phyloP scores from a whole-genome alignment of 257 asterid genomes.

The Solanum neorickii region DNA sequence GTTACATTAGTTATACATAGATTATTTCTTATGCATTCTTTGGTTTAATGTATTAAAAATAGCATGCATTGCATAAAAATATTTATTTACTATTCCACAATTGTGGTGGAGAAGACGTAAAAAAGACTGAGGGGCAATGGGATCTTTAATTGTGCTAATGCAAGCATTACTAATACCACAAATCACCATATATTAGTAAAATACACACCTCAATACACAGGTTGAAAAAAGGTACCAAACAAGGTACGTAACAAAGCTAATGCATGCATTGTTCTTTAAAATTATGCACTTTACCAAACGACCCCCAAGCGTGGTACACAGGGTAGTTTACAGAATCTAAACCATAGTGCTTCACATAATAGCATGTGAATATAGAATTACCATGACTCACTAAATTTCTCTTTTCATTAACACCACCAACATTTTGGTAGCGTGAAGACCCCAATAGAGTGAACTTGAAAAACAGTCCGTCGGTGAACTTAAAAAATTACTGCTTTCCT shows the following conservation, averaged over 20 bases:
- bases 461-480: neutral
- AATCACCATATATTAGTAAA: neutral
- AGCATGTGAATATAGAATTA: neutral
- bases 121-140: neutral
- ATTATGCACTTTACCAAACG: neutral
- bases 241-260: neutral
- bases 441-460: neutral
- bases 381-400: neutral
- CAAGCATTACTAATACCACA: neutral
- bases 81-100: neutral
- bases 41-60: neutral
- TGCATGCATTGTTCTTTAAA: neutral
- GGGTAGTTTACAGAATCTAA: neutral
- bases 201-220: neutral
- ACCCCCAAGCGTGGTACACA: neutral
- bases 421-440: neutral
- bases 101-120: neutral
- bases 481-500: neutral
- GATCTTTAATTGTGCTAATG: neutral
- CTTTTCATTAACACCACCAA: neutral
- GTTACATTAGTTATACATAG: neutral
- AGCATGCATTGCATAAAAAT: neutral
- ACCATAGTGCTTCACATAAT: neutral
- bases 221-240: neutral
- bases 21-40: neutral